Evolutionary conservation across 2,329 filamentous ascomycete genomes (phyloP), one percentile per base, ranked within the genome.

Genomic region (Aspergillus vadensis): DNA sequence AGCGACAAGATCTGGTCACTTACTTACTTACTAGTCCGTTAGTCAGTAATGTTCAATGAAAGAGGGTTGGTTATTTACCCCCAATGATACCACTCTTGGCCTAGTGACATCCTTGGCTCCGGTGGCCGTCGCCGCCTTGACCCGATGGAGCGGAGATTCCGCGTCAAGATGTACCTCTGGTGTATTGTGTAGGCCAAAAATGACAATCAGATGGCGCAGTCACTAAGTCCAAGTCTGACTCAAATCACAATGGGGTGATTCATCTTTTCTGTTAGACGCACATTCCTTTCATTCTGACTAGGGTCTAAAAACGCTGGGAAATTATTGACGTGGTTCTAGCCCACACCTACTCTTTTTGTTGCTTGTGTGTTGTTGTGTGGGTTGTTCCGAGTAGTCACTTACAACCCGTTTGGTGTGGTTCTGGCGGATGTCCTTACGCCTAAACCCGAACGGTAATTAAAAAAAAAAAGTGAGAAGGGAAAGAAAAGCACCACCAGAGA

Each of bases 121-220:
- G 58, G 17, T 52, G 50, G 54, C 55, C 47, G 15, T 60, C 54
- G 61, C 59, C 59, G 61, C 61, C 59, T 63, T 59, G 58, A 63
- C 61, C 61, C 55, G 61, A 59, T 49, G 54, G 48, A 36, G 23
- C 52, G 55, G 55, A 39, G 47, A 44, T 50, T 17, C 39, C 51
- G 36, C 21, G 41, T 12, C n/a, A 36, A 58, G 32, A 47, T 9
- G 36, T 17, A 38, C 25, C 25, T 17, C 17, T n/a, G 25, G 25
- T 27, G 25, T 27, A 27, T 27, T 27, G 25, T 21, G 19, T 14
- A 19, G 5, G n/a, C 10, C 17, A 44, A 23, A 19, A 44, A 44
- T 23, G 12, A 23, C 12, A 27, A 43, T 36, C 48, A 50, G 21
- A 54, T 10, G 43, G 49, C 23, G 19, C 38, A 55, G 27, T 52